Base-by-base conservation (phyloP, 306 rosid species). In the Crotalaria pallida region DNA sequence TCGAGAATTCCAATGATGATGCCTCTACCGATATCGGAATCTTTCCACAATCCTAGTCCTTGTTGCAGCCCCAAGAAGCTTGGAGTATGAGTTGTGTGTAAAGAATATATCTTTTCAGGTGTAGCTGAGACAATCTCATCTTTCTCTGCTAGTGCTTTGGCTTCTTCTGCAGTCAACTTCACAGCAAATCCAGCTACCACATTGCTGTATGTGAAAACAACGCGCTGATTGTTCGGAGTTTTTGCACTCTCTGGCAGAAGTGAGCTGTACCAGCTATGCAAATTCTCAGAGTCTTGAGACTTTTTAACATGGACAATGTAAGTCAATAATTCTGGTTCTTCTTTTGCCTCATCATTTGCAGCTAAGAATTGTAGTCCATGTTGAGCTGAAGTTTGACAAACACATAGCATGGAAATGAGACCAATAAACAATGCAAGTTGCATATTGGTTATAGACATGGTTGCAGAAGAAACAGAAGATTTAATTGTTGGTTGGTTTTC, bases 61-160 rank as follows among this genome's bases (percentile, higher is more conserved):
- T 43, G 65, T 56, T 76, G 68, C 69, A 92, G 71, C 11, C 96
- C 94, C 79, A 92, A 67, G 84, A 92, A 92, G 27, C 18, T 13
- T 2, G 96, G 90, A 44, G 69, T 85, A 8, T 79, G 88, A 73
- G 94, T 89, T 6, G 96, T 92, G 7, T 92, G 94, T 6, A 89
- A 77, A 5, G 82, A 27, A 16, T 73, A 43, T n/a, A 62, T 71
- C 69, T 45, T 74, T 58, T 89, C 82, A 13, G 62, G 76, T 7
- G 58, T n/a, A 0, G 77, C 72, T 0, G 85, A 87, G 15, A 92
- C 21, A 15, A 92, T 67, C 70, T 88, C 90, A 0, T 88, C 83
- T 22, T 77, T 87, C 36, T 59, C 43, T 67, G 72, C 49, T 38
- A 89, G 76, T 3, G 79, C 81, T 58, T 77, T 59, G 1, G 76